phyloP scores from a whole-genome alignment of 2,329 filamentous ascomycete genomes.

The Aspergillus sp. region DNA sequence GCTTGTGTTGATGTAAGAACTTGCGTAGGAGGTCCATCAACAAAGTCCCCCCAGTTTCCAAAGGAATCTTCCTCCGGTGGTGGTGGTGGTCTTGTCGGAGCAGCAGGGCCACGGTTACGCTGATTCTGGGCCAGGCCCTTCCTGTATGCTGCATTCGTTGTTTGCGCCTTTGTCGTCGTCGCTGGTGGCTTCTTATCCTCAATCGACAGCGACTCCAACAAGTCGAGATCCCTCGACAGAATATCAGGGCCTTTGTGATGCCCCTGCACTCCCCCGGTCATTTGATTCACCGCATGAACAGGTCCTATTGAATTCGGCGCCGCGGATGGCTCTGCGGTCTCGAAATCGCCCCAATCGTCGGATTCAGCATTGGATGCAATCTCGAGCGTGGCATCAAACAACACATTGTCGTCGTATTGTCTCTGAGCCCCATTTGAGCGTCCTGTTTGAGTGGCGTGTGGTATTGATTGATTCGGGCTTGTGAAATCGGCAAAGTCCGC shows the following conservation, averaged over 20 bases:
- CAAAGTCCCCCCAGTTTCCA: constrained; percentile 47
- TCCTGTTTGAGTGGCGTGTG: constrained; percentile 1
- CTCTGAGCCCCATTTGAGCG: background rate
- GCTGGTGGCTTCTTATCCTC: constrained; percentile 13
- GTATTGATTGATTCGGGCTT: background rate
- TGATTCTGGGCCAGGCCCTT: constrained; percentile 9
- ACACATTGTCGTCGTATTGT: constrained; percentile 40
- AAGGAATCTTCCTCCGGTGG: constrained; percentile 12
- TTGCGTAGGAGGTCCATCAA: constrained; percentile 24
- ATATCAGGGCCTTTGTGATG: constrained; percentile 1
- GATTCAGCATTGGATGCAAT: constrained; percentile 19
- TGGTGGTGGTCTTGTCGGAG: constrained; percentile 9
- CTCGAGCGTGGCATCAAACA: constrained; percentile 53
- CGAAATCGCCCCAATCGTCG: constrained; percentile 42
- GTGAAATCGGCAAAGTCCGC: constrained; percentile 7
- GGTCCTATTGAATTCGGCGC: constrained; percentile 2
- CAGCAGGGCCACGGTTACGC: constrained; percentile 1
- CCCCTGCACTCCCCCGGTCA: background rate
- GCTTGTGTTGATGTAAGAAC: background rate
- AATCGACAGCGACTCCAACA: constrained; percentile 24
- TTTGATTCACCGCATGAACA: background rate
- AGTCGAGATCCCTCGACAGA: constrained; percentile 12
- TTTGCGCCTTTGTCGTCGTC: background rate
- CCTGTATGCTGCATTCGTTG: background rate
- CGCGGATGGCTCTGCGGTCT: constrained; percentile 23